Base-by-base conservation (phyloP, 805 yeast species). In the Metschnikowia gelsemii region DNA sequence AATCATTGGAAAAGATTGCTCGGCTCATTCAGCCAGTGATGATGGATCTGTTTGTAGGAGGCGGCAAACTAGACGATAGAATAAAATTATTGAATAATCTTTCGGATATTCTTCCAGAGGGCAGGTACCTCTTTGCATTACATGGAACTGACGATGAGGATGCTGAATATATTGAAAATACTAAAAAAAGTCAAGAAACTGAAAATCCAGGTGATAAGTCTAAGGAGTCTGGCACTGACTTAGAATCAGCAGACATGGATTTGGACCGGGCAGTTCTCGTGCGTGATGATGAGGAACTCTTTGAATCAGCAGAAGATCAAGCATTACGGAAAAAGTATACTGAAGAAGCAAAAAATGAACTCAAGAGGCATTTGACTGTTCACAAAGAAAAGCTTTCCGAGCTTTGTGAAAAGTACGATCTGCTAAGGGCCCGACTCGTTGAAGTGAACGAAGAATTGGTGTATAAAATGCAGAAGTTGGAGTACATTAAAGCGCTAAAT, bases 91-190 rank as follows among this genome's bases (percentile, higher is more conserved):
- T 65, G 22, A 54, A 47, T 18, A 47, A 49, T 4, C 49, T 68
- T 44, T 53, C 63, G 8, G 33, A 41, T 1, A 64, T 61, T 32
- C 51, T 69, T 24, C 74, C 74, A 2, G 67, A 64, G 33, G 43
- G 61, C 8, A 57, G 56, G 42, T 62, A 65, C 40, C 52, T 68
- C 34, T 46, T 59, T 35, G 52, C 43, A n/a, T 14, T 45, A 11
- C 30, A 35, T n/a, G 45, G 36, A 20, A 37, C 30, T n/a, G 27
- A 21, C 19, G 51, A 45, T n/a, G n/a, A n/a, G n/a, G n/a, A n/a
- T n/a, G n/a, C n/a, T 38, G 34, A 19, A 30, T 7, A 7, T 30
- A 8, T 13, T 2, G 22, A 30, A 8, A 3, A 8, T 24, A 12
- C 17, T 12, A 11, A 19, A 31, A 12, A 4, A 12, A 20, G 19